phyloP scores from a whole-genome alignment of 495 filamentous ascomycete species.

The Saxispiralis lemnorum region DNA sequence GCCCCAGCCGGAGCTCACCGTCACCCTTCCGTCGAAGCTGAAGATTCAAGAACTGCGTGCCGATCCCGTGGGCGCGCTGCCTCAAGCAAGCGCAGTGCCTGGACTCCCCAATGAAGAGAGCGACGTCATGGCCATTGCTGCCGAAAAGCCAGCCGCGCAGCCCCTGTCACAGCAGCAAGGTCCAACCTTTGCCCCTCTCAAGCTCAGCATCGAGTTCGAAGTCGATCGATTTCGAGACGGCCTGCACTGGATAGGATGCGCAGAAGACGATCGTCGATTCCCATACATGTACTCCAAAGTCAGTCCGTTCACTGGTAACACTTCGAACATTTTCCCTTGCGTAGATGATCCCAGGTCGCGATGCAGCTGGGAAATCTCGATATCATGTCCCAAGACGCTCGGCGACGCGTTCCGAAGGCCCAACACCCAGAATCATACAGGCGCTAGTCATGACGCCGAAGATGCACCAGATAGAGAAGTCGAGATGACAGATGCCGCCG shows the following conservation, averaged over 20 bases:
- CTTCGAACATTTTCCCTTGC: slow-evolving; percentile 73
- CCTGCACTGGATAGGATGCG: slow-evolving; percentile 73
- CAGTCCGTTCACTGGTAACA: slow-evolving; percentile 50
- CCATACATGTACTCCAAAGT: slow-evolving; percentile 85
- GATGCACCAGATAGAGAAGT: not conserved
- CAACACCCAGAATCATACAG: slow-evolving; percentile 1
- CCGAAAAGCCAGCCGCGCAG: slow-evolving; percentile 14
- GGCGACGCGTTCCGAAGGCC: slow-evolving; percentile 52
- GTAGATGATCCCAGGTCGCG: slow-evolving; percentile 64
- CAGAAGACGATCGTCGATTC: slow-evolving; percentile 59
- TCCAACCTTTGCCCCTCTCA: slow-evolving; percentile 38
- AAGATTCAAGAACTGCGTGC: slow-evolving; percentile 42
- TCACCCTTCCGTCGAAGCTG: slow-evolving; percentile 47
- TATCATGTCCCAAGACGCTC: slow-evolving; percentile 68
- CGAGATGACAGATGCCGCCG: slow-evolving; percentile 8
- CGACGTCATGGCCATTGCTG: slow-evolving; percentile 15
- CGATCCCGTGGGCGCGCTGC: slow-evolving; percentile 11
- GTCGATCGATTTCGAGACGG: slow-evolving; percentile 63
- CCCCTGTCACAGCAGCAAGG: slow-evolving; percentile 13
- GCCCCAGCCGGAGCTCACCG: slow-evolving; percentile 40
- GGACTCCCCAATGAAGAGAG: slow-evolving; percentile 11
- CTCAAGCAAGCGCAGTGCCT: slow-evolving; percentile 9
- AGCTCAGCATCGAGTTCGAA: slow-evolving; percentile 52
- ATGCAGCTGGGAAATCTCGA: slow-evolving; percentile 72
- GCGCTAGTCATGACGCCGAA: too few relatives aligned